These are phyloP conservation scores for Aspergillus sclerotioniger DNA, from an alignment of 495 filamentous ascomycete genomes.

Conservation along the genomic window DNA sequence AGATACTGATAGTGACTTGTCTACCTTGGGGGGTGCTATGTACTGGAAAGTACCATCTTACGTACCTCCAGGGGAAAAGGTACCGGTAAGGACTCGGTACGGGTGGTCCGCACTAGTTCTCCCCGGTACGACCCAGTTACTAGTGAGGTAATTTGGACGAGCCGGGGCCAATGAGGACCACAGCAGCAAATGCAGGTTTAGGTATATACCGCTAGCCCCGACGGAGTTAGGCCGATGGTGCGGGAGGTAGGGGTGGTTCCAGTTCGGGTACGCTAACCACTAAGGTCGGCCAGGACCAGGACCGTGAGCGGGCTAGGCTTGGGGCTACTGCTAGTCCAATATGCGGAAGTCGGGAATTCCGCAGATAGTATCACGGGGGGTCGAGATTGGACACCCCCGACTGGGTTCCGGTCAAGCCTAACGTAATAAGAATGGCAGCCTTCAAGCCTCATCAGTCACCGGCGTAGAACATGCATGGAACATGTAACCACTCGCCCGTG, in stretches of 20 bases:
- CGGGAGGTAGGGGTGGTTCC: constrained; percentile 4
- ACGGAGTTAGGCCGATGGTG: constrained; percentile 13
- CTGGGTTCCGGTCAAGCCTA: constrained; percentile 1
- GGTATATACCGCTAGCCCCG: constrained; percentile 12
- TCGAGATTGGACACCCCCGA: constrained; percentile 9
- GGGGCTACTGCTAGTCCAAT: constrained; percentile 13
- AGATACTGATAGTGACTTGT: not conserved
- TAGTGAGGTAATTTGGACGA: not conserved
- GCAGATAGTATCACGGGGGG: constrained; percentile 18
- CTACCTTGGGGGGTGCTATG: not conserved
- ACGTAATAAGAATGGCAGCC: constrained; percentile 15
- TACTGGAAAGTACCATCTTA: not conserved
- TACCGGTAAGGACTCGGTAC: not conserved
- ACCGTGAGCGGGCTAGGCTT: constrained; percentile 8
- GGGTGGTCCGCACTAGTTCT: not conserved
- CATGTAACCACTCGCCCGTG: constrained; percentile 20
- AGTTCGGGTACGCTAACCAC: constrained; percentile 18
- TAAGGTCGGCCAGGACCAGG: not conserved
- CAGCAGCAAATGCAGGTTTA: constrained; percentile 18
- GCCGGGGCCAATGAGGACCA: constrained; percentile 9
- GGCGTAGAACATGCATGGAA: constrained; percentile 50
- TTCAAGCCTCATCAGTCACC: constrained; percentile 3
- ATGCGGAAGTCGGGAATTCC: constrained; percentile 22
- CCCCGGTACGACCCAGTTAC: not conserved
- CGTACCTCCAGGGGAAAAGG: not conserved